These are phyloP conservation scores for Trichophyton mentagrophytes DNA, from an alignment of 2,329 filamentous ascomycete genomes.

Conservation along the genomic window DNA sequence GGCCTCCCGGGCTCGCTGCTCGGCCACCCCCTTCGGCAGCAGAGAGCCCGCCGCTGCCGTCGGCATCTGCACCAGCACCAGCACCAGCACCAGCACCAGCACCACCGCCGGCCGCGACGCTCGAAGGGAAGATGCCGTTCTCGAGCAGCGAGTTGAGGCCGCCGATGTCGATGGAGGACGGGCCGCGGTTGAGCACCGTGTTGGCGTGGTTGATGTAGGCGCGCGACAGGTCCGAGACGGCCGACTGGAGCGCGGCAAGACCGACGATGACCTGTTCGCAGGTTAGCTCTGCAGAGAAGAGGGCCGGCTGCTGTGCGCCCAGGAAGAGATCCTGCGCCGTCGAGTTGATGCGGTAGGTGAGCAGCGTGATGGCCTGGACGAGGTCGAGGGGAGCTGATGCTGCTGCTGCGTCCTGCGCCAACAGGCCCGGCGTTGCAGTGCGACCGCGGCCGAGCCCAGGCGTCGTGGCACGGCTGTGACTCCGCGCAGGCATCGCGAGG, in stretches of 20 bases:
- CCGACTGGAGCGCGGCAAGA: conserved; percentile 64
- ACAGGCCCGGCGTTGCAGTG: neutral
- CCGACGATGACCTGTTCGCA: conserved; percentile 55
- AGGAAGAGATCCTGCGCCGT: neutral
- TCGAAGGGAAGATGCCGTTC: conserved; percentile 31
- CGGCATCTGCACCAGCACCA: neutral
- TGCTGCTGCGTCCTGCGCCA: neutral
- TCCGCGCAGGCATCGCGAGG: neutral
- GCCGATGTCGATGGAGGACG: conserved; percentile 42
- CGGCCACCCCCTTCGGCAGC: neutral
- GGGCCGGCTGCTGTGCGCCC: neutral
- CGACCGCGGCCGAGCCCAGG: neutral
- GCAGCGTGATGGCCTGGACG: neutral
- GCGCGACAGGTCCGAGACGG: conserved; percentile 65
- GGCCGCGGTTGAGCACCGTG: conserved; percentile 57
- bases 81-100: neutral
- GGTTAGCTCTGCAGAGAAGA: conserved; percentile 16
- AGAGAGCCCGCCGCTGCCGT: neutral
- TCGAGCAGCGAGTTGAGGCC: conserved; percentile 34
- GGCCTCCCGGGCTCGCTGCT: conserved; percentile 15
- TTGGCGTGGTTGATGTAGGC: conserved; percentile 85
- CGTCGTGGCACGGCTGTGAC: neutral
- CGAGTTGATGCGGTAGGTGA: conserved; percentile 3
- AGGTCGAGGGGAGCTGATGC: neutral
- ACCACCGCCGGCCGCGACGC: conserved; percentile 11